These are phyloP conservation scores for Orobanche coerulescens DNA, from an alignment of 257 asterid species.

Conservation along the genomic window DNA sequence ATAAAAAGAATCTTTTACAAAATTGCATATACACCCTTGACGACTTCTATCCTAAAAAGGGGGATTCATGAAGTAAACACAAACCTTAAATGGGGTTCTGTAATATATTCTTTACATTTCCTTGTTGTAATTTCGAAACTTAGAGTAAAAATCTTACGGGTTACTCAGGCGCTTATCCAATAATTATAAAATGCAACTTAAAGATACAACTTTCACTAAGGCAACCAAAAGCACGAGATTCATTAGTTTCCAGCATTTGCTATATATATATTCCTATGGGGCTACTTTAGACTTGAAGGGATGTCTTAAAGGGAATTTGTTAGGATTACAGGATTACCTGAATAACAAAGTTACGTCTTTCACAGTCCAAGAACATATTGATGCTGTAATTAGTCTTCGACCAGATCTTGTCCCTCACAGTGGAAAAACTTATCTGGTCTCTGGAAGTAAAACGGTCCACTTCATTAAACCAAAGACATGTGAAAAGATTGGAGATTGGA, in stretches of 20 bases:
- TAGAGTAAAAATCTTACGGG: no score
- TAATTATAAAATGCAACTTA: no score
- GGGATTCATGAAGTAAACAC: background rate
- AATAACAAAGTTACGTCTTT: slow-evolving; percentile 79
- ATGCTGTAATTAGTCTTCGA: slow-evolving; percentile 71
- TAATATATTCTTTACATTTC: no score
- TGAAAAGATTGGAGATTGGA: slow-evolving; percentile 80
- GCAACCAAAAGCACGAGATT: no score
- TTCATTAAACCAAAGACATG: slow-evolving; percentile 93
- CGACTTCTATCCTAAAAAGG: background rate
- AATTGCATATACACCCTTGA: background rate
- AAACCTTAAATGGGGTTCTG: no score
- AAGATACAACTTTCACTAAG: no score
- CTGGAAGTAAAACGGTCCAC: slow-evolving; percentile 91
- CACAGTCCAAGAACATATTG: slow-evolving; percentile 89
- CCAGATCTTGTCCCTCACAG: slow-evolving; percentile 73
- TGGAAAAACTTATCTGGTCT: slow-evolving; percentile 91
- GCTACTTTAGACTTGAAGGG: no score
- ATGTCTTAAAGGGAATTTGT: background rate
- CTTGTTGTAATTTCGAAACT: no score
- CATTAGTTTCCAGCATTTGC: no score
- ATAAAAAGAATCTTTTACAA: no score
- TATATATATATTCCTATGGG: no score
- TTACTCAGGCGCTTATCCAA: no score
- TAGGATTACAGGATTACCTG: slow-evolving; percentile 46